Evolutionary conservation across 2,329 filamentous ascomycete species (phyloP).

Genomic region (Monosporascus ibericus): DNA sequence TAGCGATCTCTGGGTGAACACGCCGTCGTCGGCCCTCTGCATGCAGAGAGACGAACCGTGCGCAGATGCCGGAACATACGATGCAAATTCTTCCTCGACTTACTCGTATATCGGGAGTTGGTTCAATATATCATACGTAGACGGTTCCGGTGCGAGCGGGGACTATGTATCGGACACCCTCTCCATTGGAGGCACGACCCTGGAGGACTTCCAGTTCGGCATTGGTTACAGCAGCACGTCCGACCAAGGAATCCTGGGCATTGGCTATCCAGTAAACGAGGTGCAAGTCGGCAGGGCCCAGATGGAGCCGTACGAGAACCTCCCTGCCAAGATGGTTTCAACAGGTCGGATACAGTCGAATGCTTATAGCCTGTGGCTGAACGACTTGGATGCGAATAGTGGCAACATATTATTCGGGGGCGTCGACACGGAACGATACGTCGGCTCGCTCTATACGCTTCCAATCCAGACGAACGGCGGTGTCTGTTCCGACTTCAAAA

Average conservation of each 20-base stretch:
- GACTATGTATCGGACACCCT: conserved; percentile 77
- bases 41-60: conserved; percentile 44
- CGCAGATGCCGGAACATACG: conserved; percentile 58
- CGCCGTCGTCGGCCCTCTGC: conserved; percentile 56
- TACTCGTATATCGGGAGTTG: conserved; percentile 66
- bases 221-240: conserved; percentile 60
- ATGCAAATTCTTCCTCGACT: conserved; percentile 66
- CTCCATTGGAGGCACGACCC: conserved; percentile 45
- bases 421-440: conserved; percentile 60
- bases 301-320: conserved; percentile 55
- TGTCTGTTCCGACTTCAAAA: conserved; percentile 55
- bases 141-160: conserved; percentile 69
- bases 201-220: conserved; percentile 63
- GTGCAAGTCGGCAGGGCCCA: conserved; percentile 58
- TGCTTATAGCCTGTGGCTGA: conserved; percentile 70
- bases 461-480: conserved; percentile 54
- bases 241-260: conserved; percentile 71
- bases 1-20: conserved; percentile 68
- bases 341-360: conserved; percentile 57
- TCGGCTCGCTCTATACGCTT: conserved; percentile 57
- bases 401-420: conserved; percentile 72
- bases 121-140: conserved; percentile 86
- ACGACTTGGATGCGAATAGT: conserved; percentile 59
- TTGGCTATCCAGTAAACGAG: conserved; percentile 78
- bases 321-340: conserved; percentile 59